Percentiles rank a stretch among this genome's conserved stretches.
Evolutionary conservation across 441 rosid genomes (phyloP).

Genomic region (Geranium incanum): DNA sequence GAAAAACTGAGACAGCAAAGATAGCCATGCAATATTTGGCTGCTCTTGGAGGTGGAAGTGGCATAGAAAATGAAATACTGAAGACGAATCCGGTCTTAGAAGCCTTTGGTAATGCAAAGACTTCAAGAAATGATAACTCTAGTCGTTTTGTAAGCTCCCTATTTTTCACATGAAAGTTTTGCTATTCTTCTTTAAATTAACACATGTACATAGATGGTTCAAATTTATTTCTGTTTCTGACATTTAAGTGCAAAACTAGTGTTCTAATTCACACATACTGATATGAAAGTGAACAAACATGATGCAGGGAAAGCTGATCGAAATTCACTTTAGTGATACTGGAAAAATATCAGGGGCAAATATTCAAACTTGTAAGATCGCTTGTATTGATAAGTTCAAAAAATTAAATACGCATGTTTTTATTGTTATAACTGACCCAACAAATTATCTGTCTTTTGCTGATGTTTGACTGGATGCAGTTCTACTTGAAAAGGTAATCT

Average conservation of each 20-base stretch:
- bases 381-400: constrained; percentile 15
- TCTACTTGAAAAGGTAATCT: constrained; percentile 90
- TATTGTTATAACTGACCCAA: constrained; percentile 29
- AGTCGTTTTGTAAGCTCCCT: constrained; percentile 88
- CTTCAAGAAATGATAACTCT: constrained; percentile 18
- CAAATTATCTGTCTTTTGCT: constrained; percentile 25
- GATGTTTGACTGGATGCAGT: constrained; percentile 43
- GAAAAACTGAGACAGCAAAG: constrained; percentile 98
- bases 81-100: constrained; percentile 93
- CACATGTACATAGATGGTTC: constrained; percentile 5
- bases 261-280: constrained; percentile 20
- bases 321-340: constrained; percentile 89
- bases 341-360: constrained; percentile 98
- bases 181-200: background rate
- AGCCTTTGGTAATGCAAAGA: constrained; percentile 99
- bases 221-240: background rate
- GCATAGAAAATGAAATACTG: constrained; percentile 91
- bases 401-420: constrained; percentile 5
- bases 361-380: constrained; percentile 89
- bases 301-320: constrained; percentile 88
- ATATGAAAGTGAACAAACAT: constrained; percentile 22
- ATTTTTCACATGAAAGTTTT: constrained; percentile 22
- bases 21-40: constrained; percentile 99
- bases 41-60: constrained; percentile 98
- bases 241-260: background rate